These are phyloP conservation scores for Perkinsela sp. DNA, from an alignment of 208 protist species.

Conservation along the genomic window DNA sequence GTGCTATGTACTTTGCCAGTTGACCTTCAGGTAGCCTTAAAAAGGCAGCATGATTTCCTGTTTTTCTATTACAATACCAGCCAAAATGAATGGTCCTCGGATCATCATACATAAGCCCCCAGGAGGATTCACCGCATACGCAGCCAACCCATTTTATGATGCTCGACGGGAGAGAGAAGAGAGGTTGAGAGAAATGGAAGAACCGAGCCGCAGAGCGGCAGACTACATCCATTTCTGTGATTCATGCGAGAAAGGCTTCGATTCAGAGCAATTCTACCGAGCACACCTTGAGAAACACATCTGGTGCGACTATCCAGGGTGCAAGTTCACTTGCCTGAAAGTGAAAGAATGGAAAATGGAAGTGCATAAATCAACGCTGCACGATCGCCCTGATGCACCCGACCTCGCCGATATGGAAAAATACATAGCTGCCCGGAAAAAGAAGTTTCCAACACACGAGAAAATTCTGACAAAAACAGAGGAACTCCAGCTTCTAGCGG, in stretches of 20 bases:
- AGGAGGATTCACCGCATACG: background rate
- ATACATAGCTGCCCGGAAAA: conserved; percentile 29
- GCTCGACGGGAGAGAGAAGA: background rate
- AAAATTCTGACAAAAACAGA: conserved; percentile 32
- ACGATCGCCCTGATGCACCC: conserved; percentile 43
- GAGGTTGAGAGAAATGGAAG: background rate
- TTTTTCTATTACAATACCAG: too few relatives aligned
- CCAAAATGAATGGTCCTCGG: too few relatives aligned
- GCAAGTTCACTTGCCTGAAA: conserved; percentile 35
- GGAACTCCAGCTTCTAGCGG: conserved; percentile 50
- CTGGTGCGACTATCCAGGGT: conserved; percentile 40
- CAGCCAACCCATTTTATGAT: background rate
- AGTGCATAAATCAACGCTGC: conserved; percentile 42
- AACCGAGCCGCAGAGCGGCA: background rate
- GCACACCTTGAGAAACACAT: conserved; percentile 31
- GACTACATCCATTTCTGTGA: conserved; percentile 29
- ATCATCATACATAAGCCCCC: background rate
- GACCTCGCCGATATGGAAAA: conserved; percentile 22
- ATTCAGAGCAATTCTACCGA: conserved; percentile 14
- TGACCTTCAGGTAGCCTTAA: too few relatives aligned
- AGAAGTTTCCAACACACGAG: conserved; percentile 43
- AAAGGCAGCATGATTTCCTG: too few relatives aligned
- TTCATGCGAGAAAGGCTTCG: conserved; percentile 36
- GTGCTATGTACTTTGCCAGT: too few relatives aligned
- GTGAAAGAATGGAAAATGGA: conserved; percentile 39